These are phyloP conservation scores for Neurospora sp. DNA, from an alignment of 495 filamentous ascomycete genomes.

Conservation along the genomic window DNA sequence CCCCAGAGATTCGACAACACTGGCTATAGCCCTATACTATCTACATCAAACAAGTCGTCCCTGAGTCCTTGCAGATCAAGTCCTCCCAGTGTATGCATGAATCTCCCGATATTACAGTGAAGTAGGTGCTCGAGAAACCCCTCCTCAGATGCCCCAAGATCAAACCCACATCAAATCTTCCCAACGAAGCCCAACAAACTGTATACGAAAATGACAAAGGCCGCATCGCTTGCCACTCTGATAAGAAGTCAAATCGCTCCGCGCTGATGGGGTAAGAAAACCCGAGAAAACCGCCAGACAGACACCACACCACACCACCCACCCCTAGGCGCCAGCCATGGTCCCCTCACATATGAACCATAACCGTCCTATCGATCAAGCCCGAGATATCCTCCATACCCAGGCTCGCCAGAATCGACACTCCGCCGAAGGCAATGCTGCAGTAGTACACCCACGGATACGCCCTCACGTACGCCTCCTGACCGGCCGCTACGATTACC, in stretches of 20 bases:
- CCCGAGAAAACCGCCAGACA: not conserved
- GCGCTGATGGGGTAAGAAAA: not conserved
- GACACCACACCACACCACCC: not conserved
- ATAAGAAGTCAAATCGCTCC: not conserved
- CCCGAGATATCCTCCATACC: slow-evolving; percentile 55
- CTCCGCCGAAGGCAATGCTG: slow-evolving; percentile 55
- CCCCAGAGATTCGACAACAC: not conserved
- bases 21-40: not conserved
- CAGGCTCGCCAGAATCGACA: slow-evolving; percentile 52
- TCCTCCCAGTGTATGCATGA: not conserved
- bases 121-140: not conserved
- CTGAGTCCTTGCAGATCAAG: not conserved
- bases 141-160: not conserved
- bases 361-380: slow-evolving; percentile 62
- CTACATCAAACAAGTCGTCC: not conserved
- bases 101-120: not conserved
- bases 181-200: not conserved
- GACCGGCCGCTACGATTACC: slow-evolving; percentile 51
- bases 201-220: not conserved
- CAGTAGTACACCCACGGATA: slow-evolving; percentile 62
- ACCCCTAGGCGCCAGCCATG: not conserved
- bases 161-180: not conserved
- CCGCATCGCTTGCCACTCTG: not conserved
- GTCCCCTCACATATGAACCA: slow-evolving; percentile 46
- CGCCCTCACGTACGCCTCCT: slow-evolving; percentile 49